Evolutionary conservation across 2,329 filamentous ascomycete species (phyloP).

Genomic region (Fusarium sarcochroum): DNA sequence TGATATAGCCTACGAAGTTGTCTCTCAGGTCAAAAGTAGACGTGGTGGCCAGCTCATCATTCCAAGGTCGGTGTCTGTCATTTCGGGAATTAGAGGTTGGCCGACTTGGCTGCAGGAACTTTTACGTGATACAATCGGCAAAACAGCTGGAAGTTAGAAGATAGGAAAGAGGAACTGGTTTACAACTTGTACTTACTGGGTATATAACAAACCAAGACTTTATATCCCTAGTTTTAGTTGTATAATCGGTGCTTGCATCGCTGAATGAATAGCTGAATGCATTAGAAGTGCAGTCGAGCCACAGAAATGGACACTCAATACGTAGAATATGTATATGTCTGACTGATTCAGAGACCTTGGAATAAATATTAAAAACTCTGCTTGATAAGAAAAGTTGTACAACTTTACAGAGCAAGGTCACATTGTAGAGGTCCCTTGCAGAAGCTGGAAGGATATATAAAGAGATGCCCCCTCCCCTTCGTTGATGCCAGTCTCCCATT

Average conservation of each 20-base stretch:
- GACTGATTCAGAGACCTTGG: too few relatives aligned
- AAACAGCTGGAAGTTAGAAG: slow-evolving; percentile 3
- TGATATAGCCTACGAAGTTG: slow-evolving; percentile 59
- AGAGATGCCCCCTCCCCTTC: not conserved
- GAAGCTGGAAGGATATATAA: slow-evolving; percentile 1
- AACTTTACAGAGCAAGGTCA: too few relatives aligned
- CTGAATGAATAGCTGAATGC: too few relatives aligned
- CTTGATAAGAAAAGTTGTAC: not conserved
- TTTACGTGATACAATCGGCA: slow-evolving; percentile 50
- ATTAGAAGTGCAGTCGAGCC: not conserved
- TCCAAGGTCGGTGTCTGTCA: slow-evolving; percentile 46
- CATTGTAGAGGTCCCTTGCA: too few relatives aligned
- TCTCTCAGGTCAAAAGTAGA: slow-evolving; percentile 60
- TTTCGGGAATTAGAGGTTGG: slow-evolving; percentile 57
- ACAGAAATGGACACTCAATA: not conserved
- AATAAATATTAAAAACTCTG: too few relatives aligned
- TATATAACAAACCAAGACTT: not conserved
- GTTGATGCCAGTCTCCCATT: not conserved
- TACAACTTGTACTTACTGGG: not conserved
- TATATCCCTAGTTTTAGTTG: too few relatives aligned
- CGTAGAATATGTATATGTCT: not conserved
- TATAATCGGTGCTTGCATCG: too few relatives aligned
- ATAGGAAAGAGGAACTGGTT: not conserved
- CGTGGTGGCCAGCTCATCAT: slow-evolving; percentile 63
- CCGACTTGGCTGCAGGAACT: slow-evolving; percentile 56